Evolutionary conservation across 768 basidiomycete species (phyloP).

Genomic region (Botryobasidium botryosum): DNA sequence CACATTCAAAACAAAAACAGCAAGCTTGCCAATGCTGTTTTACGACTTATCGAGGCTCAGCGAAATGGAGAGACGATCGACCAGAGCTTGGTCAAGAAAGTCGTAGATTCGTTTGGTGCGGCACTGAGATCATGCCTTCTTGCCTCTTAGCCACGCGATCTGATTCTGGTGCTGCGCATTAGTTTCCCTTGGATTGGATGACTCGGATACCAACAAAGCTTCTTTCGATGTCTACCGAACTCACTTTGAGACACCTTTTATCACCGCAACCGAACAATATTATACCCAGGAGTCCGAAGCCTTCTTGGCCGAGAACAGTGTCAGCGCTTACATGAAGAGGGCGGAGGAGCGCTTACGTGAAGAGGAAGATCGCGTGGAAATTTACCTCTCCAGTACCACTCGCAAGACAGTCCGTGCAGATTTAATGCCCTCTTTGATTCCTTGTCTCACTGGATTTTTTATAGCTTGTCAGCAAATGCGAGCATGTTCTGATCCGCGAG

Average conservation of each 20-base stretch:
- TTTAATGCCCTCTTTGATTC: neutral
- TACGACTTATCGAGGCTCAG: conserved; percentile 82
- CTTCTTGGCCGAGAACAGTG: conserved; percentile 74
- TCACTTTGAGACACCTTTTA: conserved; percentile 79
- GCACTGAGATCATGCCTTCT: conserved; percentile 1
- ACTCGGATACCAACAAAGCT: conserved; percentile 77
- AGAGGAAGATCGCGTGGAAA: conserved; percentile 89
- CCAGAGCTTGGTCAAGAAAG: conserved; percentile 81
- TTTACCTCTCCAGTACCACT: conserved; percentile 81
- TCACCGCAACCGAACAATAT: conserved; percentile 74
- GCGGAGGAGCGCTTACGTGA: conserved; percentile 85
- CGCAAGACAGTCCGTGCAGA: conserved; percentile 38
- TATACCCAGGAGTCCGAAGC: conserved; percentile 85
- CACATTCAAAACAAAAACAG: conserved; percentile 67
- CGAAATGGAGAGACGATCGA: conserved; percentile 90
- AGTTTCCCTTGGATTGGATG: conserved; percentile 86
- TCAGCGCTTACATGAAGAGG: conserved; percentile 90
- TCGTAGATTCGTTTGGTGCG: conserved; percentile 71
- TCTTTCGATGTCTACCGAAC: conserved; percentile 88
- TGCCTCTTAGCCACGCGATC: neutral
- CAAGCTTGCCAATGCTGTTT: conserved; percentile 74
- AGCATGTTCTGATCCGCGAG: conserved; percentile 78
- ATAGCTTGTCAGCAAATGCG: conserved; percentile 40
- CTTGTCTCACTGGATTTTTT: conserved; percentile 6
- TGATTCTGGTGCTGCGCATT: neutral